Evolutionary conservation across 2,329 filamentous ascomycete species (phyloP).

Genomic region (Talaromyces rugulosus): DNA sequence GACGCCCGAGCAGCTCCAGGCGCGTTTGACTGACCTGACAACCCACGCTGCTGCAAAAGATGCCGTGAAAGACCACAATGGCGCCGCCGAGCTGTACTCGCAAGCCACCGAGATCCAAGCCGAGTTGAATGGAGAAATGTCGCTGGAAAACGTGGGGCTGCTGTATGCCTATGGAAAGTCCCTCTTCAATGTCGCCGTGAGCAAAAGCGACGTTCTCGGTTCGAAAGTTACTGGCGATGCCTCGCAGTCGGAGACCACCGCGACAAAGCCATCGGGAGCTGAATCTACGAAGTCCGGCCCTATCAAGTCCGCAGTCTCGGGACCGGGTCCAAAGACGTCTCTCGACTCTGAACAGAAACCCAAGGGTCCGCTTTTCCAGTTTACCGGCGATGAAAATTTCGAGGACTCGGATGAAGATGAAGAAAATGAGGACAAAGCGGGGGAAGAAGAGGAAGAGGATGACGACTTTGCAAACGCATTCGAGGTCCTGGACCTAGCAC

Average conservation of each 20-base stretch:
- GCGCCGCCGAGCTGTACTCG: slow-evolving; percentile 82
- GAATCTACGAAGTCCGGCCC: slow-evolving; percentile 17
- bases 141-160: slow-evolving; percentile 84
- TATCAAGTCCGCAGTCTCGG: slow-evolving; percentile 25
- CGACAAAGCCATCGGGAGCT: slow-evolving; percentile 26
- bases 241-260: slow-evolving; percentile 42
- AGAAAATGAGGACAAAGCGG: slow-evolving; percentile 38
- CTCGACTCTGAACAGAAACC: slow-evolving; percentile 20
- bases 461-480: slow-evolving; percentile 63
- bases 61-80: slow-evolving; percentile 80
- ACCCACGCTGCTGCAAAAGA: slow-evolving; percentile 81
- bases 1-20: slow-evolving; percentile 41
- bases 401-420: slow-evolving; percentile 66
- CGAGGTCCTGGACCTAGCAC: slow-evolving; percentile 60
- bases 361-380: slow-evolving; percentile 73
- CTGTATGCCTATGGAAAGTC: slow-evolving; percentile 92
- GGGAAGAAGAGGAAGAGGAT: slow-evolving; percentile 56
- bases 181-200: slow-evolving; percentile 88
- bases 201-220: slow-evolving; percentile 90
- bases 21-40: slow-evolving; percentile 71
- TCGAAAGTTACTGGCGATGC: slow-evolving; percentile 62
- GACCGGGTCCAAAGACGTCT: slow-evolving; percentile 16
- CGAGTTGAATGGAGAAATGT: slow-evolving; percentile 87
- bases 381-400: slow-evolving; percentile 91
- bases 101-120: slow-evolving; percentile 86